Base-by-base conservation (phyloP, 805 yeast species). In the Teunomyces pallodes region DNA sequence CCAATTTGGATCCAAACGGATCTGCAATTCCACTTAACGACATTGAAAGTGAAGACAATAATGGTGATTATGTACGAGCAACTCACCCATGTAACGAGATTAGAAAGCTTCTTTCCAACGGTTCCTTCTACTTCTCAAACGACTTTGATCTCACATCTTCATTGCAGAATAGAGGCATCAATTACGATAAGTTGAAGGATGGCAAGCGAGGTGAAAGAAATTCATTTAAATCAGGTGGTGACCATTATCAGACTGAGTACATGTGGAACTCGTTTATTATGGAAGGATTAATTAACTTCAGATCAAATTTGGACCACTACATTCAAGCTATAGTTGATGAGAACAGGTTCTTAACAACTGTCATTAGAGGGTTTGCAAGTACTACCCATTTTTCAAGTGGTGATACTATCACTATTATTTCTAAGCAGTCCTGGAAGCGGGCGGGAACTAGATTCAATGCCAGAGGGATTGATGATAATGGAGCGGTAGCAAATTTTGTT, bases 361-460 rank as follows among this genome's bases (percentile, higher is more conserved):
- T 87, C 6, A 94, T 94, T 46, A 76, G 99, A 50, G 99, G 99
- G 0, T 94, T 90, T 74, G 97, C 98, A 0, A 87, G 88, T 53
- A 87, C 97, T 0, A 74, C 79, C 40, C 67, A 71, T 3, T 62
- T 82, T 35, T 72, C 40, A 31, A 57, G 65, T 9, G 64, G 67
- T 5, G 83, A 79, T 13, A 65, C 79, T 2, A 66, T 91, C 50
- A 86, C 98, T 0, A 79, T 92, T 16, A 83, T 94, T 13, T 91
- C 97, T 0, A 87, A 94, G 57, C 98, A 92, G 65, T 87, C 96
- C n/a, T 94, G 98, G 90, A 84, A 84, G 62, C 75, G 98, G 59
- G 98, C 98, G 0, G 99, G 99, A 46, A 94, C 99, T 0, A 80
- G 99, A 60, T 94, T 90, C 66, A 90, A 92, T 79, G 87, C 97